A percentile compares a stretch with the other conserved stretches of the same genome.
These are phyloP conservation scores for Claviceps africana DNA, from an alignment of 2,329 filamentous ascomycete genomes.

Conservation along the genomic window DNA sequence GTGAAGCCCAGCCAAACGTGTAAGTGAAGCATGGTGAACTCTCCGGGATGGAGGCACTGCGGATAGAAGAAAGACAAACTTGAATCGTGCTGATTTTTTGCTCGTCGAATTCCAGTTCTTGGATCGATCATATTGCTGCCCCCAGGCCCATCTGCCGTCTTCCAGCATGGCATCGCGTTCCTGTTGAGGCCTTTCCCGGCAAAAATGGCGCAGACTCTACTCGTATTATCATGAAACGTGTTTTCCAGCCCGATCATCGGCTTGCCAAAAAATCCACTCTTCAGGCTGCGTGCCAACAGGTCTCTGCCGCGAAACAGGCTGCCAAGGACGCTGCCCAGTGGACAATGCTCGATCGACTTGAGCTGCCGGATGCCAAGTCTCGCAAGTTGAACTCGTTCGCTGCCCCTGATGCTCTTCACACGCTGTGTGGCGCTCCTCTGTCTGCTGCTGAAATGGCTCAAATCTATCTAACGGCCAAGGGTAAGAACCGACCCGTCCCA, in stretches of 20 bases:
- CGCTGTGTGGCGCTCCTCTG: conserved; percentile 1
- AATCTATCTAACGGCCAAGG: conserved; percentile 15
- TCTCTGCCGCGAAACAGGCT: not conserved
- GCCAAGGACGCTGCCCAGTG: not conserved
- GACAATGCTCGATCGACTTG: conserved; percentile 1
- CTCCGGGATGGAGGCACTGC: not conserved
- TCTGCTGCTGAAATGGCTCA: conserved; percentile 5
- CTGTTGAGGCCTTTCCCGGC: conserved; percentile 12
- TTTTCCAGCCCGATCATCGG: conserved; percentile 8
- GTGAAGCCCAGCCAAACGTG: conserved; percentile 1
- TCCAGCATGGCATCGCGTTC: conserved; percentile 20
- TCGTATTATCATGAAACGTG: conserved; percentile 21
- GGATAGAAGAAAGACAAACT: not conserved
- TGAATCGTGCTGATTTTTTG: not conserved
- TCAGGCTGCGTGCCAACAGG: not conserved
- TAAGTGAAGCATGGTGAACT: not conserved
- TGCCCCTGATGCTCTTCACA: not conserved
- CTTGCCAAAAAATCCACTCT: not conserved
- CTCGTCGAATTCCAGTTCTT: conserved; percentile 9
- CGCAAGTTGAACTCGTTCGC: not conserved
- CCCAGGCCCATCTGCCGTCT: conserved; percentile 10
- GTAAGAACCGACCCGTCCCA: conserved; percentile 10
- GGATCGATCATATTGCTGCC: conserved; percentile 10
- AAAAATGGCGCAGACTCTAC: conserved; percentile 4
- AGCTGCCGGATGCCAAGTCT: conserved; percentile 5